Conservation (phyloP, 257 asterid genomes). For the Mitragyna speciosa region DNA sequence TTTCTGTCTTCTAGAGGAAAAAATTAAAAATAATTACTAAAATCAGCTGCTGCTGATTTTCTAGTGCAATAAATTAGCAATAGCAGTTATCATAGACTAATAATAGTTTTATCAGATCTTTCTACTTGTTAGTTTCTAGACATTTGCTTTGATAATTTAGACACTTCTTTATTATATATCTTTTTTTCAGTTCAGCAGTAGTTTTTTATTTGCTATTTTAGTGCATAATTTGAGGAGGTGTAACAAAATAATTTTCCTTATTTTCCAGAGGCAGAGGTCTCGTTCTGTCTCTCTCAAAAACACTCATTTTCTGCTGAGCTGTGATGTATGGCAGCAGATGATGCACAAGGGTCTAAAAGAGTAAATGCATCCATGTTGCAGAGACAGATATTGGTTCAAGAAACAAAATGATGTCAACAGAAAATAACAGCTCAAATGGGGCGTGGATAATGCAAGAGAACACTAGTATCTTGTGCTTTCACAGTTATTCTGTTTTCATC, state of each 20-base stretch:
- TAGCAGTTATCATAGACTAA: neutral
- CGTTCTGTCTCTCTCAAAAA: neutral
- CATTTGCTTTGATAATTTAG: neutral
- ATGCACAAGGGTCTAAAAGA: neutral
- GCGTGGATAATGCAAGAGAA: constrained; percentile 1
- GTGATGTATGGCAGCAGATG: neutral
- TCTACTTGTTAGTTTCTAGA: neutral
- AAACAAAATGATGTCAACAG: constrained; percentile 5
- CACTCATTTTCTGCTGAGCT: neutral
- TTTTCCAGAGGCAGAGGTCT: neutral
- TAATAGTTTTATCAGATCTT: neutral
- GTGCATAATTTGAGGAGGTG: neutral
- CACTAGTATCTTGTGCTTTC: neutral
- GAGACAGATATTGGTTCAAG: constrained; percentile 1
- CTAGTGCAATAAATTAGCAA: neutral
- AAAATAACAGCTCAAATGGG: constrained; percentile 8
- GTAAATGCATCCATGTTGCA: neutral
- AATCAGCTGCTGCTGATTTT: neutral
- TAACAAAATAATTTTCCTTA: neutral
- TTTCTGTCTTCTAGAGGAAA: neutral
- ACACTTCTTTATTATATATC: neutral
- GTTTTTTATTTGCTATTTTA: too few species aligned
- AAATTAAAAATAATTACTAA: constrained; percentile 8
- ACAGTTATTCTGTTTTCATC: constrained; percentile 16
- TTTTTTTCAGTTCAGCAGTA: neutral